Evolutionary conservation across 2,329 filamentous ascomycete genomes (phyloP), one percentile per base, ranked within the genome.

Genomic region (Chaetothyriales sp.): DNA sequence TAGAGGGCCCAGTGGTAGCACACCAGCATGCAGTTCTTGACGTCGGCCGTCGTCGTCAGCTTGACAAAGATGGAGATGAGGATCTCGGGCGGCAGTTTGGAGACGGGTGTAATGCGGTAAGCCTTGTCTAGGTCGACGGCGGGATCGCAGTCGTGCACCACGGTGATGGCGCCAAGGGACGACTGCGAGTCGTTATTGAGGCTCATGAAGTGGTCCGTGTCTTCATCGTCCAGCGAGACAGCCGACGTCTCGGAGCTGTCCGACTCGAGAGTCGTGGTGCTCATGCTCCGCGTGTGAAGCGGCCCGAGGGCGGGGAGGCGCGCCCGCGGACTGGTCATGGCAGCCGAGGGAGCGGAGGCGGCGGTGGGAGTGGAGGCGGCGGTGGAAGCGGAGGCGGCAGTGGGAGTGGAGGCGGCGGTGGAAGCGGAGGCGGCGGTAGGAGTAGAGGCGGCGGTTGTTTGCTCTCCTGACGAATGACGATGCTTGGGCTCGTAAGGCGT

Each of bases 1-100:
- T 95, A 95, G 57, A 85, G 77, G 25, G 92, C 86, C 92, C 92
- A 98, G 56, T 84, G 81, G 68, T 89, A 89, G 64, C 84, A 95
- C n/a, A 95, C 89, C 58, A 92, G 75, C 86, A 97, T 89, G 69
- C 86, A 94, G 68, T 82, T 83, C 60, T 88, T 78, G 60, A 95
- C 77, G 64, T 98, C 90, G 45, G 75, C 72, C 1, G 89, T 78
- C 10, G 78, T 80, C 62, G 76, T 82, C 53, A 98, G 78, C 67
- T 89, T 92, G 37, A 86, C 77, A 69, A 98, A 95, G 63, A 97
- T 84, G 68, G 82, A 80, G 63, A 98, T 95, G 65, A 97, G 81
- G 56, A 98, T 85, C 73, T 98, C 92, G 67, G 89, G 90, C 43
- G 92, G 92, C 37, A 98, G 76, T 52, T 85, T 81, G 60, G 85